Percentiles rank a stretch among this genome's conserved stretches.
Evolutionary conservation across 179 eudicot species (phyloP).

Genomic region (Heliamphora pulchella): DNA sequence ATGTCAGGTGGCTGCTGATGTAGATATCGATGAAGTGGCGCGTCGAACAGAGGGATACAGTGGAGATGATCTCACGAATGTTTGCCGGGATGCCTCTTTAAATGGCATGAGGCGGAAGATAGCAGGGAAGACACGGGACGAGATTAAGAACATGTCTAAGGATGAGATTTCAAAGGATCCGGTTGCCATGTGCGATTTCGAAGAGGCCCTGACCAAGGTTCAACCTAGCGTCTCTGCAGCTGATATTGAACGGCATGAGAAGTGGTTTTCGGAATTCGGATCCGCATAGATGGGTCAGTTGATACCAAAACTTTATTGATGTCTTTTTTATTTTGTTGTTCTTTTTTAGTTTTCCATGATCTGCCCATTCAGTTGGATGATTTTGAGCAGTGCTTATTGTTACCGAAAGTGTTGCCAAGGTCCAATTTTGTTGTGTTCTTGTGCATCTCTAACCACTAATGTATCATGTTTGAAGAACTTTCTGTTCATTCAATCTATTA

Average conservation of each 20-base stretch:
- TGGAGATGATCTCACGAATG: constrained; percentile 95
- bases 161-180: constrained; percentile 94
- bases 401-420: background rate
- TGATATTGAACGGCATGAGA: constrained; percentile 91
- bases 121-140: constrained; percentile 92
- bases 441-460: background rate
- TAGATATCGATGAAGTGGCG: constrained; percentile 79
- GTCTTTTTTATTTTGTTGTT: no score
- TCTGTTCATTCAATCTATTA: constrained; percentile 12
- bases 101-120: constrained; percentile 97
- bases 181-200: constrained; percentile 90
- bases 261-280: constrained; percentile 86
- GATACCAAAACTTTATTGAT: background rate
- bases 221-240: constrained; percentile 89
- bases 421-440: constrained; percentile 16
- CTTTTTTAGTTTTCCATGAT: background rate
- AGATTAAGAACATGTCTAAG: constrained; percentile 93
- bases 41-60: constrained; percentile 93
- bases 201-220: constrained; percentile 82
- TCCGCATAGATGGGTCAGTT: constrained; percentile 45
- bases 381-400: constrained; percentile 2
- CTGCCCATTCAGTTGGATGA: background rate
- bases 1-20: constrained; percentile 68
- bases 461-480: constrained; percentile 13
- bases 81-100: constrained; percentile 88